phyloP scores from a whole-genome alignment of 768 basidiomycete genomes.

The Kwoniella dejecticola region DNA sequence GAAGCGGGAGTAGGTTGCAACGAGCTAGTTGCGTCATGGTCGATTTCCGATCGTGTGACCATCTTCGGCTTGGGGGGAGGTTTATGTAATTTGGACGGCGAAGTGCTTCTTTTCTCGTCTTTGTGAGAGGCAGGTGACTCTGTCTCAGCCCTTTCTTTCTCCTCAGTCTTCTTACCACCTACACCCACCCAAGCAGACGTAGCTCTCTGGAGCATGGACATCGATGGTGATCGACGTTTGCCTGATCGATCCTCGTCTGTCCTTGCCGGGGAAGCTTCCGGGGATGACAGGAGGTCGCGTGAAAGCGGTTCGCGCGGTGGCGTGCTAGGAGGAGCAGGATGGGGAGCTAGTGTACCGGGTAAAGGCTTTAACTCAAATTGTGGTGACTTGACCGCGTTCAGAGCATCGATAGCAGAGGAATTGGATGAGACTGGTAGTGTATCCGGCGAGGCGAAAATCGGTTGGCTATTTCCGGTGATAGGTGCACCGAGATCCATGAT shows the following conservation, averaged over 20 bases:
- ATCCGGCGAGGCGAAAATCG: neutral
- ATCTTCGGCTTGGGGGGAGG: slow-evolving; percentile 28
- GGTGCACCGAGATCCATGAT: slow-evolving; percentile 32
- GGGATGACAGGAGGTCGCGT: neutral
- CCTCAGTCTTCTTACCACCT: slow-evolving; percentile 78
- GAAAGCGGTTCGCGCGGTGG: slow-evolving; percentile 19
- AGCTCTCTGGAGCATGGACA: slow-evolving; percentile 94
- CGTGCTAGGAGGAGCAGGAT: slow-evolving; percentile 15
- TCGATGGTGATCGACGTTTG: slow-evolving; percentile 80
- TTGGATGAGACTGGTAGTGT: neutral
- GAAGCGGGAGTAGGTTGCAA: neutral
- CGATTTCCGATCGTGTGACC: slow-evolving; percentile 15
- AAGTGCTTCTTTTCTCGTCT: slow-evolving; percentile 22
- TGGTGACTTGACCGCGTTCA: neutral
- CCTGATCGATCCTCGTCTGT: slow-evolving; percentile 5
- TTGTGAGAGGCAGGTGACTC: slow-evolving; percentile 21
- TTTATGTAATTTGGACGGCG: slow-evolving; percentile 50
- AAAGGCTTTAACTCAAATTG: slow-evolving; percentile 3
- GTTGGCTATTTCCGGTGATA: slow-evolving; percentile 6
- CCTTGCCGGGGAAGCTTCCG: slow-evolving; percentile 21
- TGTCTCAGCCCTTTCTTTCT: slow-evolving; percentile 29
- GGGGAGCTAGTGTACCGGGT: neutral
- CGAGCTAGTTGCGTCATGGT: slow-evolving; percentile 5
- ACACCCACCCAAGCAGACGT: slow-evolving; percentile 84
- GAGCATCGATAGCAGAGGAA: neutral